Conservation (phyloP, 106 monocot genomes). For the Dactylorhiza incarnata region DNA sequence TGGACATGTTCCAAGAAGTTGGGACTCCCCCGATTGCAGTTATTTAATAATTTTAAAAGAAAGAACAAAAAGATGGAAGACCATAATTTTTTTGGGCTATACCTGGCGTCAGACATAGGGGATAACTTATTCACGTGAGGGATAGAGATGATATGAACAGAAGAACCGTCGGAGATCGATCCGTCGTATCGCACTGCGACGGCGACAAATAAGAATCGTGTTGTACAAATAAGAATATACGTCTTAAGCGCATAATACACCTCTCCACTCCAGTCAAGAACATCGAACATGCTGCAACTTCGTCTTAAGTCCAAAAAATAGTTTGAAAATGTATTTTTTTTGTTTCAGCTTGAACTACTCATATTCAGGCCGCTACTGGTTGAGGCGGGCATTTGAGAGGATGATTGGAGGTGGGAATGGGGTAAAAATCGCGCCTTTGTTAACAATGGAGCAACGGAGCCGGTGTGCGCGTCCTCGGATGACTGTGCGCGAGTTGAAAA, state of each 20-base stretch:
- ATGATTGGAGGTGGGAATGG: not conserved
- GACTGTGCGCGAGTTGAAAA: conserved; percentile 21
- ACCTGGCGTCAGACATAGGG: not conserved
- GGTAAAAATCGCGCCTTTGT: conserved; percentile 5
- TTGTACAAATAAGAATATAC: not conserved
- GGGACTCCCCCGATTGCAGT: not conserved
- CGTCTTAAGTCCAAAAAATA: conserved; percentile 1
- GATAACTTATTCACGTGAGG: not conserved
- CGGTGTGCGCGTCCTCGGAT: not conserved
- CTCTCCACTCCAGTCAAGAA: not conserved
- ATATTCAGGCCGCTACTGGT: not conserved
- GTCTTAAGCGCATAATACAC: not conserved
- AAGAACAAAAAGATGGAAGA: not conserved
- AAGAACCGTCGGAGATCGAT: not conserved
- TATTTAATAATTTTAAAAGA: not conserved
- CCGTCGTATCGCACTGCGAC: not conserved
- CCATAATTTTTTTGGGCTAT: not conserved
- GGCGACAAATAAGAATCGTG: not conserved
- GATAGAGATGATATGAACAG: conserved; percentile 1
- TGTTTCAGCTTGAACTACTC: not conserved
- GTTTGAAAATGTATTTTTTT: not conserved
- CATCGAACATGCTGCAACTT: not conserved
- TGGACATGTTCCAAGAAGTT: not conserved
- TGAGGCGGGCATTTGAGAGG: conserved; percentile 1
- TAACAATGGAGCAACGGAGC: not conserved